Base-by-base conservation (phyloP, 2,329 filamentous ascomycete genomes). In the Trichophyton benhamiae region DNA sequence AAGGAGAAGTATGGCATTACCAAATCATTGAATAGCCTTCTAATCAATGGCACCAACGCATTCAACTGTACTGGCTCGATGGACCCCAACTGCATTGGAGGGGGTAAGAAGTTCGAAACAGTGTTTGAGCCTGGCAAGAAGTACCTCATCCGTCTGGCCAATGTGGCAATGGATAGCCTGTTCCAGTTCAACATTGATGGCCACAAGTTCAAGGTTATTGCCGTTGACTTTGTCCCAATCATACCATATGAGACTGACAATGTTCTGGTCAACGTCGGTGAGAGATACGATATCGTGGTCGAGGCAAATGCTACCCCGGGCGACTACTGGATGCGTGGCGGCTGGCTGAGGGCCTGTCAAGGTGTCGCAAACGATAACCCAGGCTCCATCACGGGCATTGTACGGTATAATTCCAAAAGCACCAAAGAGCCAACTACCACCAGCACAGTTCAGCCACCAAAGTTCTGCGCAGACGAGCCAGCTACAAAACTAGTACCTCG, bases 151-250 rank as follows among this genome's bases (percentile, higher is more conserved):
- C 55, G 67, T 25, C 30, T 74, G 5, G 70, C 74, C 62, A 73
- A 73, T 62, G 66, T 70, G 57, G 75, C 82, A 41, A 72, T 77
- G 59, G 74, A 83, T 67, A 77, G 73, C 36, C 70, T 80, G 62
- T 75, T 80, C 69, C 73, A 78, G 55, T 83, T 86, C 67, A 71
- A 68, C 55, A 74, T 78, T 25, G 76, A 78, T 41, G 77, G 80
- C 55, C 83, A 87, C 68, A 77, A 67, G 0, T 68, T 87, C 65
- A 80, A 75, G 0, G 82, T 87, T 33, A 83, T 86, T 48, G 75
- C 78, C 0, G 38, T 71, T 17, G 84, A 85, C 62, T 70, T 85
- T 2, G 80, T 86, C 0, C 81, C 83, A 1, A 76, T 86, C 25
- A 66, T 75, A 25, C 83, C 83, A 0, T 86, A 80, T 63, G 71